Base-by-base conservation (phyloP, 164 flowering plant genomes). In the Stephania yunnanensis region DNA sequence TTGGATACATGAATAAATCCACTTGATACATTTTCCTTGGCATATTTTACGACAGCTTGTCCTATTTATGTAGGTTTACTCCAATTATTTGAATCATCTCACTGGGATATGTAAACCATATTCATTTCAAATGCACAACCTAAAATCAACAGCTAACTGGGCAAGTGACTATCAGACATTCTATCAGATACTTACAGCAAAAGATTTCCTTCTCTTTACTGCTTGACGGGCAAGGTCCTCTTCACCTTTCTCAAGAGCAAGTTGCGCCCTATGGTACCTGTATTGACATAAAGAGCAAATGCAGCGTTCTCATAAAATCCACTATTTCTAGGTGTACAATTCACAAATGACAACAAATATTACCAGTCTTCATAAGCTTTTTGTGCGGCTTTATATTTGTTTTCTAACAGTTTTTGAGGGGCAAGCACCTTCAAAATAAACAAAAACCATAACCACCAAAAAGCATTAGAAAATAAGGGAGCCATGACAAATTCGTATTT, bases 151-250 rank as follows among this genome's bases (percentile, higher is more conserved):
- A 66, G 44, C 44, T 10, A 29, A 66, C 42, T 63, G 65, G 48
- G 67, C 25, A 74, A 72, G 46, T 58, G 36, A 48, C 36, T 52
- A 29, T 68, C 42, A 19, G 9, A 66, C 30, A 12, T 30, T 46
- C 30, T 29, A 1, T 25, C 6, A 44, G 71, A 78, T 77, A 76
- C 89, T 82, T 86, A 93, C 97, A 72, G 94, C 92, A 89, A 85
- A 89, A 70, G 97, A 85, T 86, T 93, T 93, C 68, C 94, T 89
- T 73, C 97, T 85, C 83, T 90, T 93, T 9, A 93, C 87, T 72
- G 96, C 94, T 83, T 93, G 96, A 74, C 97, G 96, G 68, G 96
- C 96, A 83, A 93, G 94, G 77, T 93, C 92, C 77, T 93, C 97
- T 20, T 93, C 92, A 71, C 97, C 97, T 80, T 90, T 93, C 71